Evolutionary conservation across 2,329 filamentous ascomycete species (phyloP).

Genomic region (Aspergillus sp.): DNA sequence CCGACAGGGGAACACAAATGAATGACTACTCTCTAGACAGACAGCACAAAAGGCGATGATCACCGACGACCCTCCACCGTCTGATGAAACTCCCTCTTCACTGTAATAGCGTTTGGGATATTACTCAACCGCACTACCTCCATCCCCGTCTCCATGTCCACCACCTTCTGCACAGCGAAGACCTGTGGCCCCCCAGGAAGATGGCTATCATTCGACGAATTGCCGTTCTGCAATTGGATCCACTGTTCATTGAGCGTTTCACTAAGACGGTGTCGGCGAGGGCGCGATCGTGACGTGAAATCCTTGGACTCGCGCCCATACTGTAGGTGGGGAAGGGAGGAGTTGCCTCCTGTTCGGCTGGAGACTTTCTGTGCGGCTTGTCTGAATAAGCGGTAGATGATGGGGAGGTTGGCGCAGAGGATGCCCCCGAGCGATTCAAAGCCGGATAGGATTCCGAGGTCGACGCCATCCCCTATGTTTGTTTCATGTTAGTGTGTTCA

Average conservation of each 20-base stretch:
- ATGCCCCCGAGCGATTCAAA: constrained; percentile 9
- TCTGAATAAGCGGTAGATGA: constrained; percentile 13
- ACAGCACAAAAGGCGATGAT: not conserved
- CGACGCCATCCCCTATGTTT: constrained; percentile 8
- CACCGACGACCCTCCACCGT: not conserved
- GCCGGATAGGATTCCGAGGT: constrained; percentile 2
- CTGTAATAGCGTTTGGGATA: constrained; percentile 1
- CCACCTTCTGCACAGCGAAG: not conserved
- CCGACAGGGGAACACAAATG: not conserved
- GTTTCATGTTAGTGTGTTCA: not conserved
- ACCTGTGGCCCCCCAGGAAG: not conserved
- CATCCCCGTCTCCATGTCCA: not conserved
- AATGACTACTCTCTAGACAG: not conserved
- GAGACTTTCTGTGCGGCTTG: constrained; percentile 7
- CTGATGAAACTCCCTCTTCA: constrained; percentile 4
- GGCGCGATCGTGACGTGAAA: not conserved
- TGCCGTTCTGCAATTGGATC: constrained; percentile 8
- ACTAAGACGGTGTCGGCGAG: not conserved
- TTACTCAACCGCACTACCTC: not conserved
- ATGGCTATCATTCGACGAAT: not conserved
- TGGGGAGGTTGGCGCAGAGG: constrained; percentile 13
- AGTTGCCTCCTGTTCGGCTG: not conserved
- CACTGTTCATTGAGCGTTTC: constrained; percentile 2
- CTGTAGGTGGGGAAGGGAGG: not conserved
- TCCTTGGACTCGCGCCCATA: constrained; percentile 7